Conservation (phyloP, 2,329 filamentous ascomycete genomes). For the Coleophoma crateriformis region DNA sequence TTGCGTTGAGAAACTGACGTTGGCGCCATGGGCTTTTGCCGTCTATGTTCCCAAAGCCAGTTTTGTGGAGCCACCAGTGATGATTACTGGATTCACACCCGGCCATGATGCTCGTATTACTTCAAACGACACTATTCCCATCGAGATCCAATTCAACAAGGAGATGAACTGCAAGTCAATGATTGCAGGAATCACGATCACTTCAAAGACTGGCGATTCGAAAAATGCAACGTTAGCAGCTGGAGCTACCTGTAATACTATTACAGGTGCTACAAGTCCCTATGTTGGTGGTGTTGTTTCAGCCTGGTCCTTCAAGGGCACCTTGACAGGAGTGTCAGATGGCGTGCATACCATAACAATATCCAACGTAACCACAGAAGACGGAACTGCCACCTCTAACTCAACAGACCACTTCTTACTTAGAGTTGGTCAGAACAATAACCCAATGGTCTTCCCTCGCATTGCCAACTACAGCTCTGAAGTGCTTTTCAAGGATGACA, state of each 20-base stretch:
- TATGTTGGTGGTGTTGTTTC: constrained; percentile 46
- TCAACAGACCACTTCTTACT: constrained; percentile 52
- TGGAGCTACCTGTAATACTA: constrained; percentile 35
- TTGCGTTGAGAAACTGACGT: constrained; percentile 40
- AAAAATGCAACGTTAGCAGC: constrained; percentile 36
- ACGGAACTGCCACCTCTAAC: constrained; percentile 42
- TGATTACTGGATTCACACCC: constrained; percentile 54
- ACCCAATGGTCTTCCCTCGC: constrained; percentile 52
- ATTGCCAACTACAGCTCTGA: constrained; percentile 52
- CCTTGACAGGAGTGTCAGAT: constrained; percentile 49
- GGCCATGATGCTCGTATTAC: constrained; percentile 54
- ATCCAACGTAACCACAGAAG: constrained; percentile 41
- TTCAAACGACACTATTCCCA: constrained; percentile 41
- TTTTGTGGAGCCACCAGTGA: constrained; percentile 46
- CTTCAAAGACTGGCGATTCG: constrained; percentile 45
- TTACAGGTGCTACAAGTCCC: constrained; percentile 28
- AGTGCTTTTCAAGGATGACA: constrained; percentile 38
- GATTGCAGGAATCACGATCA: constrained; percentile 40
- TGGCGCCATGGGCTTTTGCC: constrained; percentile 52
- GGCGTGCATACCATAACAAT: constrained; percentile 55
- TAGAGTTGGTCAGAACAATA: constrained; percentile 49
- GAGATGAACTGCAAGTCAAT: constrained; percentile 56
- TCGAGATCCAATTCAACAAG: constrained; percentile 53
- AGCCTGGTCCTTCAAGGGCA: constrained; percentile 46
- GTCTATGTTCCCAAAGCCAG: constrained; percentile 49